phyloP scores from a whole-genome alignment of 2,329 filamentous ascomycete genomes.

The Aspergillus bombycis region DNA sequence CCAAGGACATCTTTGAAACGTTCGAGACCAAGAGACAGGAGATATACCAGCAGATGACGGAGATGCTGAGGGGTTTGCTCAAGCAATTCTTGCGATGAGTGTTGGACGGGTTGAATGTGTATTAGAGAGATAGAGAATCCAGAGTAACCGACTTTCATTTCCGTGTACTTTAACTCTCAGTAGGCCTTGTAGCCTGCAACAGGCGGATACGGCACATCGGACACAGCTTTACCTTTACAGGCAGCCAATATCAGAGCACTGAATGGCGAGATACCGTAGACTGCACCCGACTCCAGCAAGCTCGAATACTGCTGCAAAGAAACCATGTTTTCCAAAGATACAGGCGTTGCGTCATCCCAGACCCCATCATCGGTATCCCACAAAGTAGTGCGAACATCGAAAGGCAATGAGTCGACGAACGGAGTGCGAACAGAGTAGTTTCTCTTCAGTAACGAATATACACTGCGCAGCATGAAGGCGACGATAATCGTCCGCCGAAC shows the following conservation, averaged over 20 bases:
- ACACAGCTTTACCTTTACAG: conserved; percentile 26
- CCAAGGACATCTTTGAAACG: conserved; percentile 44
- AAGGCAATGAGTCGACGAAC: conserved; percentile 33
- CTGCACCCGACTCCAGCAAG: conserved; percentile 25
- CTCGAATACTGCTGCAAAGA: conserved; percentile 31
- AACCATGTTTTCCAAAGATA: conserved; percentile 22
- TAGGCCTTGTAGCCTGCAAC: conserved; percentile 4
- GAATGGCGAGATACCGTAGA: conserved; percentile 25
- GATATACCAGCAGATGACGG: conserved; percentile 34
- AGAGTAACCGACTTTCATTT: not conserved
- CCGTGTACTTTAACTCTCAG: not conserved
- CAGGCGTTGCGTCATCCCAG: conserved; percentile 8
- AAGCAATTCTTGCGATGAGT: conserved; percentile 26
- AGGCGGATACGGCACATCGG: conserved; percentile 20
- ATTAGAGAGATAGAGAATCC: not conserved
- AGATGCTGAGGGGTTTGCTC: conserved; percentile 24
- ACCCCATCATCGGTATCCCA: conserved; percentile 26
- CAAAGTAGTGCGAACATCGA: conserved; percentile 30
- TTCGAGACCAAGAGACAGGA: conserved; percentile 56
- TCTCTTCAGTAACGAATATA: conserved; percentile 31
- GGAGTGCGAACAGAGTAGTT: conserved; percentile 32
- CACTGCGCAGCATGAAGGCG: conserved; percentile 33
- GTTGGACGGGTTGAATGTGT: not conserved
- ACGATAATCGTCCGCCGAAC: conserved; percentile 37
- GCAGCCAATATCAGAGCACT: conserved; percentile 29